Conservation (phyloP, 2,329 filamentous ascomycete species). For the Cordyceps javanica region DNA sequence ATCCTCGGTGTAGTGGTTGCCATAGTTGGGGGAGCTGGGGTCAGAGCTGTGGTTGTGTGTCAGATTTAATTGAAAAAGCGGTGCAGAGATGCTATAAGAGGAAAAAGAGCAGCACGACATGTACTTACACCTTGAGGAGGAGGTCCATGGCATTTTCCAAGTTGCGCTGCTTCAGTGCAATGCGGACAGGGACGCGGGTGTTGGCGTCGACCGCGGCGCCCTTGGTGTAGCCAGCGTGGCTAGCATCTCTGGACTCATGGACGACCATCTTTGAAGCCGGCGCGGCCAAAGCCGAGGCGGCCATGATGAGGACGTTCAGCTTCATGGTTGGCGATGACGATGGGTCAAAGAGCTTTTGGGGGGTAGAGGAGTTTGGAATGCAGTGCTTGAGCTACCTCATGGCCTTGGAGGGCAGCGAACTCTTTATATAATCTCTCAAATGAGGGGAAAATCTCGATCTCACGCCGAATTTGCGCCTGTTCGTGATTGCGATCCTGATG, state of each 20-base stretch:
- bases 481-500: not conserved
- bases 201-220: not conserved
- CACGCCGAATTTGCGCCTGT: no score
- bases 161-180: conserved; percentile 11
- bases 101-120: no score
- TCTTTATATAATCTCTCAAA: not conserved
- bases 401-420: not conserved
- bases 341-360: not conserved
- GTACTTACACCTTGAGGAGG: conserved; percentile 5
- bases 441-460: not conserved
- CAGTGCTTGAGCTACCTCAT: not conserved
- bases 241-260: not conserved
- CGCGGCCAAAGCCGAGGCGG: not conserved
- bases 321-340: not conserved
- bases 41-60: not conserved
- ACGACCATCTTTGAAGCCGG: not conserved
- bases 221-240: not conserved
- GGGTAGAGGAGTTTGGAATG: no score
- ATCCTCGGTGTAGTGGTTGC: conserved; percentile 11
- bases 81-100: not conserved
- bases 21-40: conserved; percentile 6
- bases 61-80: no score
- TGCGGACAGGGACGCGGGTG: conserved; percentile 4
- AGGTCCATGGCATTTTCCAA: conserved; percentile 8
- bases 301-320: not conserved